Percentiles rank a stretch among this genome's conserved stretches.
phyloP scores from a whole-genome alignment of 2,329 filamentous ascomycete species.

The Colletotrichum sp. region DNA sequence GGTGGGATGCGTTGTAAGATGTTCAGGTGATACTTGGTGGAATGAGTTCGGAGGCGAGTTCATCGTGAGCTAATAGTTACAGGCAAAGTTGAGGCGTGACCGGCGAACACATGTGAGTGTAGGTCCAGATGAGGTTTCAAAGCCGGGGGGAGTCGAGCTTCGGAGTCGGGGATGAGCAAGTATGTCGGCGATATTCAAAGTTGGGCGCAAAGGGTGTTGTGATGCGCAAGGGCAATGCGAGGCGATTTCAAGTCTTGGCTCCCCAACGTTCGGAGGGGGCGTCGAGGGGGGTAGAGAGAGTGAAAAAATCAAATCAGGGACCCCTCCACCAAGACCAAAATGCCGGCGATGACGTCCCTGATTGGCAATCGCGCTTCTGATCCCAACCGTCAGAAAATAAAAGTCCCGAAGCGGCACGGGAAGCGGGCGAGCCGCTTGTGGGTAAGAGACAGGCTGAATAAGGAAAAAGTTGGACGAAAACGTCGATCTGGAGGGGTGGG shows the following conservation, averaged over 20 bases:
- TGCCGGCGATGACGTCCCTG: conserved; percentile 10
- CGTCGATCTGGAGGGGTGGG: conserved; percentile 6
- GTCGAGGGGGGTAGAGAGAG: neutral
- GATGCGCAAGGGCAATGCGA: neutral
- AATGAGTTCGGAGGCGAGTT: conserved; percentile 21
- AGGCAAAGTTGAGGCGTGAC: neutral
- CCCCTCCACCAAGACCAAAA: neutral
- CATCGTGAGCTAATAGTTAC: conserved; percentile 9
- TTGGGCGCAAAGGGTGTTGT: neutral
- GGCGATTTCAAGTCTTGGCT: neutral
- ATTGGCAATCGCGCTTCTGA: conserved; percentile 7
- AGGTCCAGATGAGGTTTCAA: neutral
- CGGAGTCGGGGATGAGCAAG: neutral
- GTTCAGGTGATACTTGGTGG: neutral
- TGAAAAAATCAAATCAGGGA: neutral
- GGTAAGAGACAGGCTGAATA: neutral
- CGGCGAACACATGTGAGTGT: neutral
- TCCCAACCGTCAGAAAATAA: conserved; percentile 11
- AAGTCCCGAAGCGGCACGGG: conserved; percentile 10
- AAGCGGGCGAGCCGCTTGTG: conserved; percentile 17
- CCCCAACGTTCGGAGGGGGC: neutral
- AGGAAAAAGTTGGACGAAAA: conserved; percentile 15
- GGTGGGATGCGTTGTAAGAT: neutral
- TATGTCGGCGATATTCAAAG: neutral
- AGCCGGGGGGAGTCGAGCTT: neutral